Evolutionary conservation across 768 basidiomycete genomes (phyloP), one percentile per base, ranked within the genome.

Genomic region (Sistotremastrum suecicum): DNA sequence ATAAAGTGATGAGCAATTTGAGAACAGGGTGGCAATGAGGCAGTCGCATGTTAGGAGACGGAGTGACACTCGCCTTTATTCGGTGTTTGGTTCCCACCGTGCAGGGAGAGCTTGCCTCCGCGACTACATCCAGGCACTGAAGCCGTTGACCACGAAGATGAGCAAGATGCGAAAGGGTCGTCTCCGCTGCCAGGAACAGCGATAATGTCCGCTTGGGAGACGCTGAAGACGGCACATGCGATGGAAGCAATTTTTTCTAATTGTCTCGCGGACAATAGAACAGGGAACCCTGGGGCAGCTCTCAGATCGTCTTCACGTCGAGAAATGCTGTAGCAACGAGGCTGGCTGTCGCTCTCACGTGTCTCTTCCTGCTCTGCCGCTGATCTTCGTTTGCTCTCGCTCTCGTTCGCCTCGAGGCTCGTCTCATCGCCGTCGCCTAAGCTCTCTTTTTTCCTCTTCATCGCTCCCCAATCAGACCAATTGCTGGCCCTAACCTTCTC

Each of bases 401-500:
- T 60, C 42, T 43, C 50, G 32, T 45, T 59, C 32, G 58, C 54
- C 48, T 58, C 58, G 9, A 54, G 57, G n/a, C 32, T 35, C 33
- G 43, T 35, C 33, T 10, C 32, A 30, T 32, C 7, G n/a, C 39
- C 11, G 31, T 31, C 3, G 35, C n/a, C 29, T 34, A 53, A 45
- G 48, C 35, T 44, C 9, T 34, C n/a, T 12, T 12, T 28, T 43
- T 32, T 12, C 12, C 12, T 28, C 32, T 45, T 45, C 36, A n/a
- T 41, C 20, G 44, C n/a, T 37, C 32, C 37, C 32, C 41, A 12
- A 20, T 20, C 20, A 20, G 20, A 20, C 20, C 20, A 20, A 20
- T 20, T 20, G 20, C 20, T 20, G 20, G 20, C 20, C 20, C 20
- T 20, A 20, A 20, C 20, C 20, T 20, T 20, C 20, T 20, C 20